Conservation (phyloP, 2,329 filamentous ascomycete species). For the Colletotrichum gloeosporioides region DNA sequence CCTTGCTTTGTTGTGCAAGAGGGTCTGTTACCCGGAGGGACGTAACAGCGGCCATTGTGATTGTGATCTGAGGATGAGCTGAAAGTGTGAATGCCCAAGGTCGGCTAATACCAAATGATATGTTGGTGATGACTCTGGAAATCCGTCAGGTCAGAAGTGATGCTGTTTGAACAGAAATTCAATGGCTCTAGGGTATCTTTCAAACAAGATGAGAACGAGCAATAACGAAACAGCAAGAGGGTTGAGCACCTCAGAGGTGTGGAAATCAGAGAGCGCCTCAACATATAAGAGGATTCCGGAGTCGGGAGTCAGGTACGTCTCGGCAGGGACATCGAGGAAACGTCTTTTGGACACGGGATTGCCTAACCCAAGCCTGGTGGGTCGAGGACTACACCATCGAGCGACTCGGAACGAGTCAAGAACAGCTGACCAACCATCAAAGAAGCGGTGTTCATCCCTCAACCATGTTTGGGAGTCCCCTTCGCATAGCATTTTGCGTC, state of each 20-base stretch:
- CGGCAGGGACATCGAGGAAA: slow-evolving; percentile 13
- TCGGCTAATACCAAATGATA: not conserved
- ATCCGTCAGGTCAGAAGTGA: not conserved
- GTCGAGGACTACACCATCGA: slow-evolving; percentile 17
- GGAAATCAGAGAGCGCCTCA: not conserved
- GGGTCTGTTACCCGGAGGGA: slow-evolving; percentile 5
- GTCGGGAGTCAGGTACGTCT: not conserved
- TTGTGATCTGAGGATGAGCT: not conserved
- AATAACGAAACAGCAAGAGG: not conserved
- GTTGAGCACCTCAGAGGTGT: not conserved
- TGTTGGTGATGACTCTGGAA: not conserved
- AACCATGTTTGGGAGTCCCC: slow-evolving; percentile 4
- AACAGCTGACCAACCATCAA: slow-evolving; percentile 15
- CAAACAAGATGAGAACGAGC: not conserved
- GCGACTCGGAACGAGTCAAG: slow-evolving; percentile 21
- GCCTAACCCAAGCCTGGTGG: slow-evolving; percentile 24
- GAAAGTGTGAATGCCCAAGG: not conserved
- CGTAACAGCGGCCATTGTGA: slow-evolving; percentile 5
- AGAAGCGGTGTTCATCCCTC: slow-evolving; percentile 22
- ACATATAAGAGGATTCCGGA: not conserved
- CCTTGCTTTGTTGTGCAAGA: slow-evolving; percentile 10
- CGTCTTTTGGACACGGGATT: slow-evolving; percentile 23
- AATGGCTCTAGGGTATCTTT: not conserved
- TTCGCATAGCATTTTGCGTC: not conserved
- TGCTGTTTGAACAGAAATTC: not conserved